Conservation (phyloP, 108 stramenopile genomes). For the Nitzschia inconspicua region DNA sequence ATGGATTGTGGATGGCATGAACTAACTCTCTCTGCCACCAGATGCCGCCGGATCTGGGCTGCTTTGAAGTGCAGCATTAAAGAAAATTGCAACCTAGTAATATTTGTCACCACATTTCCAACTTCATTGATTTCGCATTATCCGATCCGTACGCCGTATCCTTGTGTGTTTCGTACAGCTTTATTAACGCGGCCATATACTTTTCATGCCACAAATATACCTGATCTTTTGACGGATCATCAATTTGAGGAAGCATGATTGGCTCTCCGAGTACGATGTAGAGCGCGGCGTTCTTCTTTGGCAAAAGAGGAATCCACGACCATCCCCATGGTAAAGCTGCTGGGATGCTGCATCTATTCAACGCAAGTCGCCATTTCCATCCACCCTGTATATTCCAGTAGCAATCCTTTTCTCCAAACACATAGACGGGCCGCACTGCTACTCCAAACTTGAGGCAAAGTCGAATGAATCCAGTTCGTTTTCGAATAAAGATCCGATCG, state of each 20-base stretch:
- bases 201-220: slow-evolving; percentile 51
- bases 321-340: slow-evolving; percentile 36
- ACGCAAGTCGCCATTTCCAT: slow-evolving; percentile 29
- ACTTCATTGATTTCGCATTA: slow-evolving; percentile 33
- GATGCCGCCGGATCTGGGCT: too few species aligned
- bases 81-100: too few species aligned
- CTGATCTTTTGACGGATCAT: slow-evolving; percentile 52
- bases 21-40: too few species aligned
- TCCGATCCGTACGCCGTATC: slow-evolving; percentile 49
- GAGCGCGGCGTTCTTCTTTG: slow-evolving; percentile 37
- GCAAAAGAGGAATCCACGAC: slow-evolving; percentile 48
- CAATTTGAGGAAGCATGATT: slow-evolving; percentile 52
- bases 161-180: slow-evolving; percentile 62
- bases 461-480: slow-evolving; percentile 59
- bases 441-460: slow-evolving; percentile 56
- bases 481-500: slow-evolving; percentile 62
- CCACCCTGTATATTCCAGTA: slow-evolving; percentile 53
- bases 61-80: too few species aligned
- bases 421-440: slow-evolving; percentile 56
- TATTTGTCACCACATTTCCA: slow-evolving; percentile 68
- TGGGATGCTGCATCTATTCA: slow-evolving; percentile 28
- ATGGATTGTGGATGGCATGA: too few species aligned
- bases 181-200: slow-evolving; percentile 49
- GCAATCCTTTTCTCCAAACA: slow-evolving; percentile 53
- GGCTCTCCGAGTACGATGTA: slow-evolving; percentile 54